phyloP scores from a whole-genome alignment of 2,329 filamentous ascomycete genomes.

The Neofusicoccum ribis region DNA sequence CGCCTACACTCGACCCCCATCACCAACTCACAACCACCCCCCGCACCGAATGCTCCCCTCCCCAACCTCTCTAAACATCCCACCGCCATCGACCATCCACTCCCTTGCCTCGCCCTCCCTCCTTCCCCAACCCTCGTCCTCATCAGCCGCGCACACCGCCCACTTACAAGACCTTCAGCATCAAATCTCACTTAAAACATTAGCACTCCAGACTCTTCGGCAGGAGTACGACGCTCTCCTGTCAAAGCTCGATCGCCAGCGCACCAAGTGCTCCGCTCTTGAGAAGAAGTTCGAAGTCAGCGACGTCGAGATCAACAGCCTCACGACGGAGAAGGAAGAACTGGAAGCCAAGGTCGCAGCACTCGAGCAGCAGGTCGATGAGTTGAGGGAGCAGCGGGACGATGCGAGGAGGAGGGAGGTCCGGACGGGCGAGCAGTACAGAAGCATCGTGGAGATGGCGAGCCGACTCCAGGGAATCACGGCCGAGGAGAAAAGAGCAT shows the following conservation, averaged over 20 bases:
- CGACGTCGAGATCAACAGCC: conserved; percentile 47
- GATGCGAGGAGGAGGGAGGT: conserved; percentile 44
- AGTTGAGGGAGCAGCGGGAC: conserved; percentile 50
- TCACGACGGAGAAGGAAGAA: conserved; percentile 53
- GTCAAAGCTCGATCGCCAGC: conserved; percentile 53
- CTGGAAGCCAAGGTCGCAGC: conserved; percentile 48
- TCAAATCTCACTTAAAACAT: conserved; percentile 55
- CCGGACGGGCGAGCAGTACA: conserved; percentile 51
- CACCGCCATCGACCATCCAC: conserved; percentile 27
- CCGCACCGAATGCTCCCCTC: conserved; percentile 29
- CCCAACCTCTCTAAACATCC: conserved; percentile 33
- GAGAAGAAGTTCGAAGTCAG: conserved; percentile 45
- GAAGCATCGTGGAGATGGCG: conserved; percentile 54
- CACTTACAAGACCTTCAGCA: conserved; percentile 55
- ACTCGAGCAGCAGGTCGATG: conserved; percentile 52
- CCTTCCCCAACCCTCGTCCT: conserved; percentile 6
- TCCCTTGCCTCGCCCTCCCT: conserved; percentile 11
- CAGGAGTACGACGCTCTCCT: conserved; percentile 56
- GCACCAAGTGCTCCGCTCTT: conserved; percentile 50
- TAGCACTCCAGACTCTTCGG: conserved; percentile 54
- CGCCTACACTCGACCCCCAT: conserved; percentile 1
- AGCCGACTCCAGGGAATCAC: conserved; percentile 46
- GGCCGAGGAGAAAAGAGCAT: conserved; percentile 44
- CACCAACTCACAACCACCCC: conserved; percentile 2
- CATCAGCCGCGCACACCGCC: conserved; percentile 35